A percentile compares a stretch with the other conserved stretches of the same genome.
Evolutionary conservation across 2,329 filamentous ascomycete species (phyloP).

Genomic region (Exutisphaerella laricina): DNA sequence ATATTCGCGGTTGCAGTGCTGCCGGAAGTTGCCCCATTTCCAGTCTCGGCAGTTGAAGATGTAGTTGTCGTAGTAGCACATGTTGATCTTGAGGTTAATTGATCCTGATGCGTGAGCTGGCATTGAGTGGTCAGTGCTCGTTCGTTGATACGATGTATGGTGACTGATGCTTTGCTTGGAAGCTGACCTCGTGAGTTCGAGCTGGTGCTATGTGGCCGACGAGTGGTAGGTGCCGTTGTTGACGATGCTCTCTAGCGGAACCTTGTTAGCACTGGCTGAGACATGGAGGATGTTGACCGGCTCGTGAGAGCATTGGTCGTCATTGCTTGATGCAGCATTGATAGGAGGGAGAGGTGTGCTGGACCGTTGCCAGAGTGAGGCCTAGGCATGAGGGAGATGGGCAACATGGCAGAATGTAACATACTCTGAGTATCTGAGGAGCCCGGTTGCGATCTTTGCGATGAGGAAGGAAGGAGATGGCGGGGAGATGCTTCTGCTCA

Average conservation of each 20-base stretch:
- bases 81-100: constrained; percentile 36
- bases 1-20: constrained; percentile 92
- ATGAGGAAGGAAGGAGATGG: constrained; percentile 12
- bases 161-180: constrained; percentile 5
- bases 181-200: too few relatives aligned
- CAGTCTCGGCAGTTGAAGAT: constrained; percentile 81
- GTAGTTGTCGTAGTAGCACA: constrained; percentile 97
- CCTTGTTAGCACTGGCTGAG: too few relatives aligned
- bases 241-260: too few relatives aligned
- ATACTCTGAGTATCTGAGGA: too few relatives aligned
- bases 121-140: constrained; percentile 1
- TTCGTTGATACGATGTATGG: constrained; percentile 4
- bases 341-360: constrained; percentile 7
- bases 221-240: too few relatives aligned
- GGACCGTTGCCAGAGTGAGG: not conserved
- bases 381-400: not conserved
- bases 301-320: too few relatives aligned
- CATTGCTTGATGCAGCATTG: constrained; percentile 5
- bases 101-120: constrained; percentile 2
- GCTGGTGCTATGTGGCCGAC: too few relatives aligned
- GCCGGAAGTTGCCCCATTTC: constrained; percentile 89
- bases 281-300: too few relatives aligned
- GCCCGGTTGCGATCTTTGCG: too few relatives aligned
- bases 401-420: too few relatives aligned
- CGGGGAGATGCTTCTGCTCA: constrained; percentile 18